Conservation (phyloP, 2,329 filamentous ascomycete genomes). For the Trichoderma hamatum region DNA sequence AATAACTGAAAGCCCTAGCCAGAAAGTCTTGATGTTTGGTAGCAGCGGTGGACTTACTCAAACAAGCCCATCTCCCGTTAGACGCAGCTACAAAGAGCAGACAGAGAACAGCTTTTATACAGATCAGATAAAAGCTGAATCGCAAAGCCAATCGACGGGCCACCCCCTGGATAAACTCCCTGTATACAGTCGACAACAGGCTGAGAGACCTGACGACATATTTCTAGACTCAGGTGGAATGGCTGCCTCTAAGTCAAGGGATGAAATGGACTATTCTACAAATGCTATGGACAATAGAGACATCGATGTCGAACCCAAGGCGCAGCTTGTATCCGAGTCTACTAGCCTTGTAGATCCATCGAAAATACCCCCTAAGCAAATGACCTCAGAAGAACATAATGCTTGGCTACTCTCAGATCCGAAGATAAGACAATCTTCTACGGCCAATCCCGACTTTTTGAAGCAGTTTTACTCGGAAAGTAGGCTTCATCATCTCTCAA, state of each 20-base stretch:
- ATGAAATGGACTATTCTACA: neutral
- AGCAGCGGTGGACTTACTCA: conserved; percentile 69
- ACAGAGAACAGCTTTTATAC: conserved; percentile 83
- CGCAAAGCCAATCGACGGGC: neutral
- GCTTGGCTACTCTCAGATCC: conserved; percentile 82
- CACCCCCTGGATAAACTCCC: neutral
- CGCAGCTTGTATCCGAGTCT: neutral
- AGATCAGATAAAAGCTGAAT: conserved; percentile 60
- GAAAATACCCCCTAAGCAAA: conserved; percentile 53
- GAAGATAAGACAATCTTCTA: conserved; percentile 82
- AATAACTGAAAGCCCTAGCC: conserved; percentile 79
- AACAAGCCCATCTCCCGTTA: conserved; percentile 54
- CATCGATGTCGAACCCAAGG: neutral
- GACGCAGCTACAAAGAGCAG: conserved; percentile 76
- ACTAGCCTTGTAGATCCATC: conserved; percentile 1
- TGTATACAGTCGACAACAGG: neutral
- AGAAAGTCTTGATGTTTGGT: conserved; percentile 71
- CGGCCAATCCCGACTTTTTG: conserved; percentile 89
- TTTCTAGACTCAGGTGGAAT: neutral
- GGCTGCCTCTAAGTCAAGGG: neutral
- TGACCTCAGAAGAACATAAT: conserved; percentile 94
- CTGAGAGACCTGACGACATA: neutral
- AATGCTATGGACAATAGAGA: neutral
- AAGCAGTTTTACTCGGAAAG: conserved; percentile 96
- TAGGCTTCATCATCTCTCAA: conserved; percentile 89